Conservation (phyloP, 1,284 basidiomycete species). For the Heterobasidion occidentale region DNA sequence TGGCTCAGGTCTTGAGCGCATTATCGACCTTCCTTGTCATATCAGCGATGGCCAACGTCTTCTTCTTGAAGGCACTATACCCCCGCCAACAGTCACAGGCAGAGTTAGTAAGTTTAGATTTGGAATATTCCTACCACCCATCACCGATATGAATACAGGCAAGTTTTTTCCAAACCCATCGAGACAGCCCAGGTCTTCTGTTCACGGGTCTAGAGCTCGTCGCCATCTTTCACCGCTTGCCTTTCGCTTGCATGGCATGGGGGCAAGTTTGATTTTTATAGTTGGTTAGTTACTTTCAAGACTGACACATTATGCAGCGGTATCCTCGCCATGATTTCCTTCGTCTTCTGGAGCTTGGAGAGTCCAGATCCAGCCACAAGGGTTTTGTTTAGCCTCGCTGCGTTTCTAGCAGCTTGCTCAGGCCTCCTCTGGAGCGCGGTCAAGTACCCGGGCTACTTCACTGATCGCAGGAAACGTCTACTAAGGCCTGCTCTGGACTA, state of each 20-base stretch:
- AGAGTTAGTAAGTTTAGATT: too few relatives aligned
- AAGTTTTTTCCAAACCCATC: not conserved
- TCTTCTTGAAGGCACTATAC: not conserved
- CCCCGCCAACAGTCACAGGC: not conserved
- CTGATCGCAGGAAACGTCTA: not conserved
- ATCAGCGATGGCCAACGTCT: not conserved
- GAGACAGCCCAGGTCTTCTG: not conserved
- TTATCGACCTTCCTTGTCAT: not conserved
- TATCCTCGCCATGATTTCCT: not conserved
- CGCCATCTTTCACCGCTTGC: not conserved
- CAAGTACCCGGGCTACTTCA: not conserved
- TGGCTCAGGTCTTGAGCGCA: not conserved
- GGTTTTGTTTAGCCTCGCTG: not conserved
- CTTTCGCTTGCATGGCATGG: not conserved
- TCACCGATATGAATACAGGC: not conserved
- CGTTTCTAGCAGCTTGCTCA: not conserved
- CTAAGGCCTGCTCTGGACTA: too few relatives aligned
- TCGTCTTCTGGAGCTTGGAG: not conserved
- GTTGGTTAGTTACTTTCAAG: too few relatives aligned
- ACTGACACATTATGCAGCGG: not conserved
- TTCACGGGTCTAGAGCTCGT: not conserved
- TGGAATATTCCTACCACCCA: too few relatives aligned
- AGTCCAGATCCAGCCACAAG: not conserved
- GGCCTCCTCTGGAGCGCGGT: not conserved
- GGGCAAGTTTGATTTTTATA: not conserved